Percentiles rank a stretch among this genome's conserved stretches.
These are phyloP conservation scores for Ophiostoma fasciatum DNA, from an alignment of 2,329 filamentous ascomycete genomes.

Conservation along the genomic window DNA sequence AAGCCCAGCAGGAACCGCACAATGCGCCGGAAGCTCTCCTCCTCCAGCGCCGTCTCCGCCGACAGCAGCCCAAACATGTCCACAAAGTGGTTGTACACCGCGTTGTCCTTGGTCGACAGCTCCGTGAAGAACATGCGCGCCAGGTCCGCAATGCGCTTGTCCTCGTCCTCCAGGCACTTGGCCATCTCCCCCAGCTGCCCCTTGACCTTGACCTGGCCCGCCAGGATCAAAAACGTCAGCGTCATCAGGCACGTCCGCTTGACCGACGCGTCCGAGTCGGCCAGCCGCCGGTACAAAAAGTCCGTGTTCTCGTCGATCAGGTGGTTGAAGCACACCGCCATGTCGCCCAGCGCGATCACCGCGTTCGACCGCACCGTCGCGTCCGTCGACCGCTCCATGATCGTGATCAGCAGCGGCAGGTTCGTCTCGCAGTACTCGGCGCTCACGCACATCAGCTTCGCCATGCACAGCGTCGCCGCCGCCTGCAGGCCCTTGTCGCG, in stretches of 20 bases:
- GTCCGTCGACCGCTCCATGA: conserved; percentile 87
- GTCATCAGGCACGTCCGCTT: conserved; percentile 99
- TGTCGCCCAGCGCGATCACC: conserved; percentile 92
- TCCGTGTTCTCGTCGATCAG: conserved; percentile 98
- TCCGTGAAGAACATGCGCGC: conserved; percentile 98
- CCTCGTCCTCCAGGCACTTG: conserved; percentile 93
- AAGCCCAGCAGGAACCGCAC: conserved; percentile 90
- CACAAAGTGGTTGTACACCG: conserved; percentile 98
- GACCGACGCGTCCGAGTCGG: conserved; percentile 75
- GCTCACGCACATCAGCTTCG: conserved; percentile 97
- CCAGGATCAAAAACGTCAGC: conserved; percentile 88
- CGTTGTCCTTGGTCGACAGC: conserved; percentile 94
- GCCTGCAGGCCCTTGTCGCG: conserved; percentile 81
- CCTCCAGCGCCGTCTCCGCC: conserved; percentile 63
- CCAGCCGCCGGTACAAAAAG: conserved; percentile 86
- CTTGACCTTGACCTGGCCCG: conserved; percentile 98
- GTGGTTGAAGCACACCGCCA: conserved; percentile 99
- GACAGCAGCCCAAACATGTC: conserved; percentile 95
- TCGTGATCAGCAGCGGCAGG: conserved; percentile 85
- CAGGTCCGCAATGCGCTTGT: conserved; percentile 84
- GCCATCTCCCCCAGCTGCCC: conserved; percentile 98
- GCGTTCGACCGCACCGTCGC: conserved; percentile 90
- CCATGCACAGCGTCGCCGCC: conserved; percentile 83
- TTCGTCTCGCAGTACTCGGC: conserved; percentile 93
- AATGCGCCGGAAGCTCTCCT: conserved; percentile 74